Evolutionary conservation across 2,329 filamentous ascomycete genomes (phyloP).

Genomic region (Scortechinia acanthostroma): DNA sequence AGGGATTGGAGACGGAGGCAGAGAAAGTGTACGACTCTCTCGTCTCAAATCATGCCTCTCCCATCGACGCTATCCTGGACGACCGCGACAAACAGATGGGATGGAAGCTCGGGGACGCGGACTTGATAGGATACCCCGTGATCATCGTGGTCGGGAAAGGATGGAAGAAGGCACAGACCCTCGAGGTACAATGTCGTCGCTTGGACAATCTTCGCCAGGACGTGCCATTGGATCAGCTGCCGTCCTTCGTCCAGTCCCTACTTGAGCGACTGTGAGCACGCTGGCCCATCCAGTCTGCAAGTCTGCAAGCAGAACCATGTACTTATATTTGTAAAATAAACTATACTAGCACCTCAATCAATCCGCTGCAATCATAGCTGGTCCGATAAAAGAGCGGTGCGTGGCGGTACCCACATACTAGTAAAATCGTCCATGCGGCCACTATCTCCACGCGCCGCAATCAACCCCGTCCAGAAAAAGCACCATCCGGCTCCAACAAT

Average conservation of each 20-base stretch:
- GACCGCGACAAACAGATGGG: conserved; percentile 63
- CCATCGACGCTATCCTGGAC: conserved; percentile 65
- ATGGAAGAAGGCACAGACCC: conserved; percentile 49
- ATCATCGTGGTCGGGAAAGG: conserved; percentile 70
- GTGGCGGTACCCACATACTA: neutral
- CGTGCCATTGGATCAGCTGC: conserved; percentile 41
- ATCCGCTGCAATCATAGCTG: too few relatives aligned
- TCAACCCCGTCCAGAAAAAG: too few relatives aligned
- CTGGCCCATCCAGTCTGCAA: too few relatives aligned
- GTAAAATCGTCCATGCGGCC: neutral
- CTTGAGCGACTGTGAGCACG: conserved; percentile 43
- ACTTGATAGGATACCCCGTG: conserved; percentile 81
- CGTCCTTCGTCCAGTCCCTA: conserved; percentile 32
- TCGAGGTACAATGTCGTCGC: conserved; percentile 74
- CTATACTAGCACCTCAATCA: too few relatives aligned
- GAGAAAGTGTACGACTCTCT: conserved; percentile 59
- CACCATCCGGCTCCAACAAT: too few relatives aligned
- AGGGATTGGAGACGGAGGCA: conserved; percentile 36
- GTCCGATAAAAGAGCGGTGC: too few relatives aligned
- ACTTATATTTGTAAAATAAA: too few relatives aligned
- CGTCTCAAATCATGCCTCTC: conserved; percentile 7
- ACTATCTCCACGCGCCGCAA: neutral
- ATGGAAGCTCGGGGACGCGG: conserved; percentile 87
- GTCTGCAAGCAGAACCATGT: too few relatives aligned
- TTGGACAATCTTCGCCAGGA: conserved; percentile 50